Evolutionary conservation across 2,329 filamentous ascomycete species (phyloP).

Genomic region (Colletotrichum lini): DNA sequence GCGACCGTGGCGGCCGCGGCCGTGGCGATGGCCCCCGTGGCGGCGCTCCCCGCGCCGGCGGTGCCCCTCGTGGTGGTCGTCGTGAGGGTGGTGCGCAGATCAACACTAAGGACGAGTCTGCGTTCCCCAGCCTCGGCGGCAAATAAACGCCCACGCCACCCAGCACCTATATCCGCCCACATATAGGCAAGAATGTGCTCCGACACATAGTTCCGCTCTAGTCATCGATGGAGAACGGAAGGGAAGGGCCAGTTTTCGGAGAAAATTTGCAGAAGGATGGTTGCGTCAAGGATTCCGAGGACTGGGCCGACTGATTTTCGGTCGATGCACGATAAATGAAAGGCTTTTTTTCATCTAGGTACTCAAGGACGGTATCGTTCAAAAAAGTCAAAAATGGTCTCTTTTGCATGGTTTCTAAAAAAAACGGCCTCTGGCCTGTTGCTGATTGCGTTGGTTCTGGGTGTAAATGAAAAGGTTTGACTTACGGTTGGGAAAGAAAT

Average conservation of each 20-base stretch:
- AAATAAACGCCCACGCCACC: constrained; percentile 55
- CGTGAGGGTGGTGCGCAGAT: constrained; percentile 63
- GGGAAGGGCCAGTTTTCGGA: constrained; percentile 42
- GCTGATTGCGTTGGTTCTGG: neutral
- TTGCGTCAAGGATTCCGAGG: constrained; percentile 41
- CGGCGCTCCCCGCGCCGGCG: constrained; percentile 59
- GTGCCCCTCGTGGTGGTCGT: constrained; percentile 60
- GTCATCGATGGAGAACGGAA: constrained; percentile 39
- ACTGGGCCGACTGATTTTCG: constrained; percentile 43
- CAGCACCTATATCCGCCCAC: constrained; percentile 33
- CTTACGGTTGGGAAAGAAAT: neutral
- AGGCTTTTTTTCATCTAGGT: constrained; percentile 43
- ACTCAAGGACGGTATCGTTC: constrained; percentile 42
- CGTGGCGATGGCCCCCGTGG: constrained; percentile 63
- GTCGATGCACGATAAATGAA: constrained; percentile 43
- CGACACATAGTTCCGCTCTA: constrained; percentile 42
- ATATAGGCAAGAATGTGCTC: constrained; percentile 39
- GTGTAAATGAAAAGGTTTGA: neutral
- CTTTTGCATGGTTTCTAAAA: constrained; percentile 39
- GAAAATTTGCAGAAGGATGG: constrained; percentile 40
- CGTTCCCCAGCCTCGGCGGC: constrained; percentile 74
- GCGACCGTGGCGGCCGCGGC: constrained; percentile 58
- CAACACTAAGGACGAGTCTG: constrained; percentile 71
- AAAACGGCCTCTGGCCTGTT: neutral
- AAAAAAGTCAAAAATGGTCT: constrained; percentile 43